These are phyloP conservation scores for Phaeosphaeria sp. DNA, from an alignment of 2,329 filamentous ascomycete genomes.

Conservation along the genomic window DNA sequence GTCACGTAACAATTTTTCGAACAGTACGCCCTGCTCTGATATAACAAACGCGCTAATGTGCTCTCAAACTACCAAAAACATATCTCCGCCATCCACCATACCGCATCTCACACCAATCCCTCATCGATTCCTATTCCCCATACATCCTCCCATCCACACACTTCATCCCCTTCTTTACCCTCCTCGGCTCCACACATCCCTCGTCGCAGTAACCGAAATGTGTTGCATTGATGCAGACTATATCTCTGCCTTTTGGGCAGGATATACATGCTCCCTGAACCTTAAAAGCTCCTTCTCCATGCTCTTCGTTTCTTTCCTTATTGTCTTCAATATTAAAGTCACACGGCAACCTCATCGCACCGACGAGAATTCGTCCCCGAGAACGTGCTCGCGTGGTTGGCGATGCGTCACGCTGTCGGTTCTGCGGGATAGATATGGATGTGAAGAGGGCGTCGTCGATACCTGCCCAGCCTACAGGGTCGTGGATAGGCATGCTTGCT, in stretches of 20 bases:
- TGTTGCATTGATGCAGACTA: neutral
- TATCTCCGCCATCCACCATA: no score
- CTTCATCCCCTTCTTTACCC: neutral
- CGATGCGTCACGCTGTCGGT: neutral
- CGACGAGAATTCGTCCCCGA: neutral
- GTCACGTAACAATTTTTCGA: no score
- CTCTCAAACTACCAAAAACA: no score
- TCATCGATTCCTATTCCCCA: no score
- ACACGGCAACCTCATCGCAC: neutral
- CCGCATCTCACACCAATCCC: no score
- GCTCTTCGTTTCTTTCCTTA: neutral
- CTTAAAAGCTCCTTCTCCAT: neutral
- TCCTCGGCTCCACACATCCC: slow-evolving; percentile 1
- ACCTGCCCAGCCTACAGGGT: slow-evolving; percentile 1
- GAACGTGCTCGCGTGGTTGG: neutral
- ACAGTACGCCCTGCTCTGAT: no score
- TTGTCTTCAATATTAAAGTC: neutral
- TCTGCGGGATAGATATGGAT: no score
- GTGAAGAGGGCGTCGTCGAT: neutral
- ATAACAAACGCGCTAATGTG: no score
- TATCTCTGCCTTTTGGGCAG: neutral
- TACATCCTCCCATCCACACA: slow-evolving; percentile 1
- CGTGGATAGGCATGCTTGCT: neutral
- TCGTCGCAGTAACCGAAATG: slow-evolving; percentile 5
- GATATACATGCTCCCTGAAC: neutral